A percentile compares a stretch with the other conserved stretches of the same genome.
Evolutionary conservation across 805 yeast species (phyloP).

Genomic region (Ogataea siamensis): DNA sequence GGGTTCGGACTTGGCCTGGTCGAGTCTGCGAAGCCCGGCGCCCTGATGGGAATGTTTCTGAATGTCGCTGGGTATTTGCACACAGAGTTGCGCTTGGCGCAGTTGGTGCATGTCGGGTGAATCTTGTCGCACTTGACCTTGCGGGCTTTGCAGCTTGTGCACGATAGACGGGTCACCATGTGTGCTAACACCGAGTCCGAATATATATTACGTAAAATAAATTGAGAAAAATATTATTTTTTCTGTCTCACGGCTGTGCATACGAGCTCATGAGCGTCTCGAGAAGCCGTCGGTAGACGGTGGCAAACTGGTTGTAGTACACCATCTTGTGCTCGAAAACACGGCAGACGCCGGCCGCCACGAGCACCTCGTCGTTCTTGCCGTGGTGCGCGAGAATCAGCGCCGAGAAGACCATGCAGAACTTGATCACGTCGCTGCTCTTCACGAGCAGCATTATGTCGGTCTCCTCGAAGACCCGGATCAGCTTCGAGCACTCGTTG

Average conservation of each 20-base stretch:
- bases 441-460: slow-evolving; percentile 6
- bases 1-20: not conserved
- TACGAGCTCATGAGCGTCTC: slow-evolving; percentile 5
- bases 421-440: slow-evolving; percentile 15
- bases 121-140: slow-evolving; percentile 13
- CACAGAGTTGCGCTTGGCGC: slow-evolving; percentile 2
- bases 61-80: slow-evolving; percentile 13
- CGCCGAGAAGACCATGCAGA: slow-evolving; percentile 14
- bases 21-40: slow-evolving; percentile 1
- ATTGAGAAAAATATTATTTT: too few species aligned
- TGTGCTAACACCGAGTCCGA: slow-evolving; percentile 1
- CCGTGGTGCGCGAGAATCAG: slow-evolving; percentile 10
- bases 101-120: slow-evolving; percentile 9
- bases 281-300: slow-evolving; percentile 10
- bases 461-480: slow-evolving; percentile 4
- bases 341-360: slow-evolving; percentile 8
- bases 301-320: slow-evolving; percentile 12
- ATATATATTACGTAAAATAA: not conserved
- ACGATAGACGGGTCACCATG: slow-evolving; percentile 11
- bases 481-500: slow-evolving; percentile 11
- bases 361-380: slow-evolving; percentile 3
- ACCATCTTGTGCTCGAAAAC: slow-evolving; percentile 4
- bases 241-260: slow-evolving; percentile 10
- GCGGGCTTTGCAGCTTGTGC: slow-evolving; percentile 10
- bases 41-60: slow-evolving; percentile 7